These are phyloP conservation scores for Colletotrichum filicis DNA, from an alignment of 2,329 filamentous ascomycete genomes.

Conservation along the genomic window DNA sequence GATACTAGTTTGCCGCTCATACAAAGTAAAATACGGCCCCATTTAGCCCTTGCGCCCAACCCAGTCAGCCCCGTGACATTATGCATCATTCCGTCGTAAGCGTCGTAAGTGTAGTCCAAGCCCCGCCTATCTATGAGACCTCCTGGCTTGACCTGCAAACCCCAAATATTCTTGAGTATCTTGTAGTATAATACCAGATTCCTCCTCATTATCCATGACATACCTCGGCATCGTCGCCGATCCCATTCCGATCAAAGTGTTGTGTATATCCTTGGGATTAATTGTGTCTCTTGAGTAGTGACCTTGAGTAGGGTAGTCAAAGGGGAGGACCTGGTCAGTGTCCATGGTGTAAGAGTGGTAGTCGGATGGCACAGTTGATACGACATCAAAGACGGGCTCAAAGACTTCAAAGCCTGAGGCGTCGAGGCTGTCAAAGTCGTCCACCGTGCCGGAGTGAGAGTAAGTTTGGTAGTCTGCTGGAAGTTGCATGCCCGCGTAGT, in stretches of 20 bases:
- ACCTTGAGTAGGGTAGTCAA: slow-evolving; percentile 20
- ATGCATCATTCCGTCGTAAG: background rate
- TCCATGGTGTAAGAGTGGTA: slow-evolving; percentile 33
- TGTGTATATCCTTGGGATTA: slow-evolving; percentile 32
- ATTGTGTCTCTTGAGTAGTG: slow-evolving; percentile 30
- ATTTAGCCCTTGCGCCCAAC: background rate
- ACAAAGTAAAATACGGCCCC: background rate
- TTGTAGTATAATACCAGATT: slow-evolving; percentile 24
- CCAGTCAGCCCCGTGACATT: background rate
- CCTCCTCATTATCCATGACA: slow-evolving; percentile 22
- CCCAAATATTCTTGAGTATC: slow-evolving; percentile 33
- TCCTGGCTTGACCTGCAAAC: slow-evolving; percentile 4
- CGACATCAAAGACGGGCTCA: slow-evolving; percentile 32
- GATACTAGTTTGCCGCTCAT: background rate
- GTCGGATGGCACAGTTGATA: slow-evolving; percentile 28
- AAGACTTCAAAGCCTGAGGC: slow-evolving; percentile 22
- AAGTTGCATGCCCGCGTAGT: slow-evolving; percentile 19
- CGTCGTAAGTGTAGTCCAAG: no score
- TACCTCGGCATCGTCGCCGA: slow-evolving; percentile 26
- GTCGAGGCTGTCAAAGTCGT: slow-evolving; percentile 26
- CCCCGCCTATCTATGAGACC: background rate
- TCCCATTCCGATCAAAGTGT: slow-evolving; percentile 27
- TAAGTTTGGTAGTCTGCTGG: slow-evolving; percentile 22
- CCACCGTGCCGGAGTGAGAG: slow-evolving; percentile 10
- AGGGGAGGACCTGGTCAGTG: slow-evolving; percentile 18